Percentiles rank a stretch among this genome's conserved stretches.
These are phyloP conservation scores for Amanita brunnescens DNA, from an alignment of 768 basidiomycete genomes.

Conservation along the genomic window DNA sequence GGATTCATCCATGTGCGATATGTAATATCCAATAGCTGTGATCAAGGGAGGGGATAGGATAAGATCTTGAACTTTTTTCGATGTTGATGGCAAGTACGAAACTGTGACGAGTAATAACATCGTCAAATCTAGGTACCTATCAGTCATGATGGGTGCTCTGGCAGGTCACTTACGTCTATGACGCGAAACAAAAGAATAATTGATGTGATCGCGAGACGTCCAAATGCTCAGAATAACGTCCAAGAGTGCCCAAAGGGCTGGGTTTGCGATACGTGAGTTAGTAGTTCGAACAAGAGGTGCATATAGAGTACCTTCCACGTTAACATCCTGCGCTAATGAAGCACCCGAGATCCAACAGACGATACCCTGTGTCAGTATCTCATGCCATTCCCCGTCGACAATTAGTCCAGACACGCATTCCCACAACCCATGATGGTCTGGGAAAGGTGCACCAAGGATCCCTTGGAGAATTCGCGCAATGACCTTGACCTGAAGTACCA, in stretches of 20 bases:
- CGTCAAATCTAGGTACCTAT: slow-evolving; percentile 51
- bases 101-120: slow-evolving; percentile 56
- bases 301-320: slow-evolving; percentile 17
- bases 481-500: slow-evolving; percentile 34
- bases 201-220: slow-evolving; percentile 72
- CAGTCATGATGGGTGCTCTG: neutral
- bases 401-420: slow-evolving; percentile 41
- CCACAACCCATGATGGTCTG: slow-evolving; percentile 43
- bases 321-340: slow-evolving; percentile 16
- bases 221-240: slow-evolving; percentile 51
- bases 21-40: slow-evolving; percentile 60
- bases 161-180: slow-evolving; percentile 59
- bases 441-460: slow-evolving; percentile 43
- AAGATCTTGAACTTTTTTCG: slow-evolving; percentile 35
- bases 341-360: slow-evolving; percentile 59
- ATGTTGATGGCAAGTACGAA: slow-evolving; percentile 49
- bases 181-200: slow-evolving; percentile 62
- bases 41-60: slow-evolving; percentile 57
- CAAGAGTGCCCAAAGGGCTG: slow-evolving; percentile 42
- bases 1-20: slow-evolving; percentile 65
- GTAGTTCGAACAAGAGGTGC: neutral
- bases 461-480: slow-evolving; percentile 44
- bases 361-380: slow-evolving; percentile 51
- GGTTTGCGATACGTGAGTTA: slow-evolving; percentile 7
- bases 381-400: slow-evolving; percentile 50